Base-by-base conservation (phyloP, 345 rosid species). In the Citrus sp. region DNA sequence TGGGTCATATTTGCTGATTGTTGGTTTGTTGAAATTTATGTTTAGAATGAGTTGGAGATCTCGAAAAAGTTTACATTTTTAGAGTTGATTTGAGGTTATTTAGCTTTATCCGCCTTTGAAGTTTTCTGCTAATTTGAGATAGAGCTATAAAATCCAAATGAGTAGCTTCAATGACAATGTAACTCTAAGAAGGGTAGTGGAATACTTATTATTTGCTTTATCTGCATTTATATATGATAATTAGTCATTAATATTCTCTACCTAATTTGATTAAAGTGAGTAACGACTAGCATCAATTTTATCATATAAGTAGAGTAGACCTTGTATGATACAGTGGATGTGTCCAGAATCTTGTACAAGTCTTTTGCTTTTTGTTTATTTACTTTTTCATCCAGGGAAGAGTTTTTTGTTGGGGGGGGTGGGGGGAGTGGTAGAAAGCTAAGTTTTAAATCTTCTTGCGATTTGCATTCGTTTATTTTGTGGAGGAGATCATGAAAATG, bases 291-390 rank as follows among this genome's bases (percentile, higher is more conserved):
- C 75, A 51, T 55, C 30, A 22, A 42, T 38, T 34, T 32, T 30
- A 2, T 42, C 4, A 1, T 22, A 22, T 13, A 2, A 2, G 49
- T 42, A 67, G 16, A n/a, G 30, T 2, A 13, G 8, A 21, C 14
- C 34, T 72, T 56, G 5, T 9, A 32, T 22, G n/a, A 35, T 59
- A 56, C 3, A 13, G 2, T 14, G 25, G 19, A 42, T 60, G 27
- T 1, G 3, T 35, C 21, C 7, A 22, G 76, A 73, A 35, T 32
- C 16, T 2, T 46, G 0, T 0, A 0, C 18, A 46, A 3, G 14
- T 46, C 51, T 13, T 16, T 1, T 46, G 18, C 16, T 46, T 12
- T 46, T 12, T 46, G 51, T 10, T 46, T 46, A 46, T 13, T 46
- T 46, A 13, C 3, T 46, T 46, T 12, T 13, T 46, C 51, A 46